These are phyloP conservation scores for Croton setiger DNA, from an alignment of 441 rosid species.

Conservation along the genomic window DNA sequence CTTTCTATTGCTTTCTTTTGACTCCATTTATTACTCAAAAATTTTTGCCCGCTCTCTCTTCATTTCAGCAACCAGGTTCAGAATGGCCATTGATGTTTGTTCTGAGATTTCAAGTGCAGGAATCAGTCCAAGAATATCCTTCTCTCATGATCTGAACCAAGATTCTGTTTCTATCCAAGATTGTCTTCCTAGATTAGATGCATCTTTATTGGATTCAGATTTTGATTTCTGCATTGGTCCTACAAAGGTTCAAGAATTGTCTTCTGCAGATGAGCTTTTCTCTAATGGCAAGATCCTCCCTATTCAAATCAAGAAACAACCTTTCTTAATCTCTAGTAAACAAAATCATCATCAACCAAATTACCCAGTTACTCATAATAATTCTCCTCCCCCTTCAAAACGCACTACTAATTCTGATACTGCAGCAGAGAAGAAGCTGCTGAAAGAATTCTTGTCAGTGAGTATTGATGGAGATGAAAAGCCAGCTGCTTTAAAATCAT, in stretches of 20 bases:
- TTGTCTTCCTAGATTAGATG: constrained; percentile 37
- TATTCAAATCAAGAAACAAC: constrained; percentile 48
- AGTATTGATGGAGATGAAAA: constrained; percentile 39
- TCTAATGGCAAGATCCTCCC: constrained; percentile 81
- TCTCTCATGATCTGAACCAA: constrained; percentile 62
- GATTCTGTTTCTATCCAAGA: constrained; percentile 29
- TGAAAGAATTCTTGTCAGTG: constrained; percentile 59
- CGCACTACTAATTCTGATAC: neutral
- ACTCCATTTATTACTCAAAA: constrained; percentile 19
- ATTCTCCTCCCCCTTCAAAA: too few relatives aligned
- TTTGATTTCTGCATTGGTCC: constrained; percentile 62
- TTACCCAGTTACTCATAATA: too few relatives aligned
- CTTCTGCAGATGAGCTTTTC: constrained; percentile 89
- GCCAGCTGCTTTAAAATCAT: constrained; percentile 38
- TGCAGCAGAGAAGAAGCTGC: constrained; percentile 56
- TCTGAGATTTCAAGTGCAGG: constrained; percentile 59
- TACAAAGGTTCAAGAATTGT: constrained; percentile 46
- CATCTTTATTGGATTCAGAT: constrained; percentile 54
- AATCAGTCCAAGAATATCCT: constrained; percentile 74
- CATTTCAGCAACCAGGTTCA: neutral
- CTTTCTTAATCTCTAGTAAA: neutral
- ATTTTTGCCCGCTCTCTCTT: constrained; percentile 27
- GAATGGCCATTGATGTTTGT: constrained; percentile 76
- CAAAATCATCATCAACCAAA: neutral
- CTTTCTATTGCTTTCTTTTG: constrained; percentile 18